These are phyloP conservation scores for Colletotrichum nymphaeae DNA, from an alignment of 2,329 filamentous ascomycete genomes.

Conservation along the genomic window DNA sequence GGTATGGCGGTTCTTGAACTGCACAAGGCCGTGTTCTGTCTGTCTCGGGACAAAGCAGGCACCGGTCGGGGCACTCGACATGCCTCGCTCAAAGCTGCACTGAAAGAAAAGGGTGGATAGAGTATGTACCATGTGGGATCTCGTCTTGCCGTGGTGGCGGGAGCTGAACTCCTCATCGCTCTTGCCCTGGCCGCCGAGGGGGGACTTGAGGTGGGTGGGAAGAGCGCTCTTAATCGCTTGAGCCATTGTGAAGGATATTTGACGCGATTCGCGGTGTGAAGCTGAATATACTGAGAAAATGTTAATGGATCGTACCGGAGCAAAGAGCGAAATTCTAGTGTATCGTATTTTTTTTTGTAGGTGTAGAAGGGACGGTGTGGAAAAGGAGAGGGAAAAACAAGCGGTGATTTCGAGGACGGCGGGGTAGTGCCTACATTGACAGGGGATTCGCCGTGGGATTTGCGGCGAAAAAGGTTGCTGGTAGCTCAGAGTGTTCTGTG, in stretches of 20 bases:
- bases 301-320: constrained; percentile 8
- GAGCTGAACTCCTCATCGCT: constrained; percentile 64
- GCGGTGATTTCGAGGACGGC: constrained; percentile 22
- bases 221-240: constrained; percentile 79
- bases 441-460: constrained; percentile 25
- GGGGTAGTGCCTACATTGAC: constrained; percentile 29
- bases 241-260: constrained; percentile 67
- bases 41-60: not conserved
- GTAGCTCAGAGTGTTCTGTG: constrained; percentile 24
- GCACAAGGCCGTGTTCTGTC: not conserved
- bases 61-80: not conserved
- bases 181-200: constrained; percentile 48
- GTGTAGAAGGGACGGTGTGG: not conserved
- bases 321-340: not conserved
- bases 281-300: not conserved
- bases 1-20: not conserved
- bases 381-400: constrained; percentile 12
- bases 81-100: not conserved
- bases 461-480: constrained; percentile 17
- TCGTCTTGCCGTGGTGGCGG: constrained; percentile 86
- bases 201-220: constrained; percentile 83
- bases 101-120: constrained; percentile 2
- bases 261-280: constrained; percentile 16
- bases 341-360: not conserved
- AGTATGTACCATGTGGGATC: constrained; percentile 83